phyloP scores from a whole-genome alignment of 2,329 filamentous ascomycete species.

The Teratosphaeria nubilosa region DNA sequence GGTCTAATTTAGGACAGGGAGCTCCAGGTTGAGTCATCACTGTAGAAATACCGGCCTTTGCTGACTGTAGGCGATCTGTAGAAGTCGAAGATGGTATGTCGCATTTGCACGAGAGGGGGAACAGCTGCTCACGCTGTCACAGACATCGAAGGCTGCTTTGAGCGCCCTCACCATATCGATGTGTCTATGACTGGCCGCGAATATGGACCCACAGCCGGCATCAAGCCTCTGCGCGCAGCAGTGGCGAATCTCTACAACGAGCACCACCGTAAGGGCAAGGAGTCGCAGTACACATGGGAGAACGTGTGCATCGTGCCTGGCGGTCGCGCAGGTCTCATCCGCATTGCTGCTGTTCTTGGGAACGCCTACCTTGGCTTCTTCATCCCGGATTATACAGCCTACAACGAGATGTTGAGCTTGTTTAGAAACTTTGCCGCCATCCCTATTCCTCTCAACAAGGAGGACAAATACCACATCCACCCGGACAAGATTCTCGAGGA shows the following conservation, averaged over 20 bases:
- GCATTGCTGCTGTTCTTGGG: slow-evolving; percentile 86
- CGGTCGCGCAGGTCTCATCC: slow-evolving; percentile 82
- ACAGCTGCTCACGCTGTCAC: slow-evolving; percentile 36
- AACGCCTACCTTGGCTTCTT: slow-evolving; percentile 82
- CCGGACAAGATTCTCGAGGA: slow-evolving; percentile 79
- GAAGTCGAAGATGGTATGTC: slow-evolving; percentile 74
- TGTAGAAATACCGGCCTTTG: no score
- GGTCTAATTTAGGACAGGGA: slow-evolving; percentile 81
- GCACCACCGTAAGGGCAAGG: slow-evolving; percentile 78
- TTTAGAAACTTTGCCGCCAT: slow-evolving; percentile 92
- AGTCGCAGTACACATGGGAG: slow-evolving; percentile 89
- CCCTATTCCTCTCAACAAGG: slow-evolving; percentile 71
- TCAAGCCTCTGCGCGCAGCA: slow-evolving; percentile 78
- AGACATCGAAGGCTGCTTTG: slow-evolving; percentile 81
- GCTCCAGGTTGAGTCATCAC: no score
- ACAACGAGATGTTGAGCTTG: slow-evolving; percentile 92
- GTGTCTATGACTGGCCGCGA: slow-evolving; percentile 71
- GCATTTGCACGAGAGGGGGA: not conserved
- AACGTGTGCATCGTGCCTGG: slow-evolving; percentile 95
- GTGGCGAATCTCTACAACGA: slow-evolving; percentile 89
- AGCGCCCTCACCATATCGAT: slow-evolving; percentile 67
- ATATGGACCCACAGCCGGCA: slow-evolving; percentile 86
- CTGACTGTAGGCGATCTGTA: no score
- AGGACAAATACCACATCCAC: slow-evolving; percentile 87
- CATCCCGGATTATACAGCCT: slow-evolving; percentile 69